Evolutionary conservation across 2,329 filamentous ascomycete genomes (phyloP), one percentile per base, ranked within the genome.

Genomic region (Sclerotinia borealis): DNA sequence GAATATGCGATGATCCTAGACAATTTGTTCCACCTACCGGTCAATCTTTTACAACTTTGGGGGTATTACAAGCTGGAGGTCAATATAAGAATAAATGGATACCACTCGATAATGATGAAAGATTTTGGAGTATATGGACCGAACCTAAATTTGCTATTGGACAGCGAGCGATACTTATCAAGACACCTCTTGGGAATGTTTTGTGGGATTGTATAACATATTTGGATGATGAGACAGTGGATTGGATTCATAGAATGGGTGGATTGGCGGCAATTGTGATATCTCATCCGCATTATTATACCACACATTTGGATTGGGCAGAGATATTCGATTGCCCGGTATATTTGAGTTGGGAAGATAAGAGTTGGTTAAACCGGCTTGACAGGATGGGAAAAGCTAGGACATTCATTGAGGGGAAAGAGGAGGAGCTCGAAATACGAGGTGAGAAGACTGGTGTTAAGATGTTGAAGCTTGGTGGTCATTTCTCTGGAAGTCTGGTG

Each of bases 211-310:
- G 88, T 66, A 79, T 95, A 63, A 82, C 89, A 0, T 84, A 86
- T 67, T 77, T 95, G 3, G 88, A 93, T 72, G 76, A 81, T 1
- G 80, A 80, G 4, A 93, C 90, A 0, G 75, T 90, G 0, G 72
- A 76, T 0, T 73, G 75, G 63, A 84, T 93, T 69, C 79, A 82
- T 7, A 73, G 72, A 0, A 78, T 86, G 8, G 90, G 90, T 49
- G 89, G 89, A 0, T 72, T 96, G 15, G 78, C 78, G 39, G 90
- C 87, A 0, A 92, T 95, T 51, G 85, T 86, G 68, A 91, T 93
- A 66, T 87, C 83, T 13, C 90, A 96, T 75, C 91, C 91, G 59
- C 91, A 96, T 73, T 96, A 90, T 76, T 95, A 91, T 76, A 86
- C 86, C 17, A 89, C 90, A 4, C 88, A 92, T 73, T 75, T 90